phyloP scores from a whole-genome alignment of 306 rosid genomes.

The Acacia confusa region DNA sequence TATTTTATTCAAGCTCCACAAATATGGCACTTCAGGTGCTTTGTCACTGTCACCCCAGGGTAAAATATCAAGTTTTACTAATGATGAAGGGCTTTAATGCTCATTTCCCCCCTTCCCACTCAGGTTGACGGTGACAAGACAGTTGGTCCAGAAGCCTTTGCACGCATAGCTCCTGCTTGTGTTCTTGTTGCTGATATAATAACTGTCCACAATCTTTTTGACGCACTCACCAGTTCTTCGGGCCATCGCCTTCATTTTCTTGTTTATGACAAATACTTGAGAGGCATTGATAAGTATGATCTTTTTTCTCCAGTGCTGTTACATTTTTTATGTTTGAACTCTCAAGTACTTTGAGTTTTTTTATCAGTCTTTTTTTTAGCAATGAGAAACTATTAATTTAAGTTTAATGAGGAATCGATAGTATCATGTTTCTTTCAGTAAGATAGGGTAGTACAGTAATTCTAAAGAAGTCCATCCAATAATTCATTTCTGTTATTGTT shows the following conservation, averaged over 20 bases:
- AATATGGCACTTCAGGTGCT: constrained; percentile 84
- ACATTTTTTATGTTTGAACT: not conserved
- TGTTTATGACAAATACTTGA: constrained; percentile 79
- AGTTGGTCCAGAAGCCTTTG: constrained; percentile 86
- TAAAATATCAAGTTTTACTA: not conserved
- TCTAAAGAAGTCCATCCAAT: not conserved
- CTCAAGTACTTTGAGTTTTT: not conserved
- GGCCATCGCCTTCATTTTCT: constrained; percentile 77
- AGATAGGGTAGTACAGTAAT: not conserved
- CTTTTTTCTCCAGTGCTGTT: constrained; percentile 24
- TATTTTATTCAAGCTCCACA: constrained; percentile 81
- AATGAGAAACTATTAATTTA: not conserved
- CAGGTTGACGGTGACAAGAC: constrained; percentile 84
- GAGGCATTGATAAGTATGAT: constrained; percentile 76
- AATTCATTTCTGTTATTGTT: not conserved
- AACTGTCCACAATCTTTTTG: constrained; percentile 77
- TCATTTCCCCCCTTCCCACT: not conserved
- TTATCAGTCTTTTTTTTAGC: not conserved
- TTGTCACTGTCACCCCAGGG: not conserved
- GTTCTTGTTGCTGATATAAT: constrained; percentile 74
- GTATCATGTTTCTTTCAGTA: not conserved
- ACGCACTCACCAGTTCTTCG: constrained; percentile 67
- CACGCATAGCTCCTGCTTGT: constrained; percentile 85
- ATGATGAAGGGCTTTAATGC: not conserved
- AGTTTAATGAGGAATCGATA: not conserved